Evolutionary conservation across 2,329 filamentous ascomycete species (phyloP).

Genomic region (Pseudogymnoascus sp.): DNA sequence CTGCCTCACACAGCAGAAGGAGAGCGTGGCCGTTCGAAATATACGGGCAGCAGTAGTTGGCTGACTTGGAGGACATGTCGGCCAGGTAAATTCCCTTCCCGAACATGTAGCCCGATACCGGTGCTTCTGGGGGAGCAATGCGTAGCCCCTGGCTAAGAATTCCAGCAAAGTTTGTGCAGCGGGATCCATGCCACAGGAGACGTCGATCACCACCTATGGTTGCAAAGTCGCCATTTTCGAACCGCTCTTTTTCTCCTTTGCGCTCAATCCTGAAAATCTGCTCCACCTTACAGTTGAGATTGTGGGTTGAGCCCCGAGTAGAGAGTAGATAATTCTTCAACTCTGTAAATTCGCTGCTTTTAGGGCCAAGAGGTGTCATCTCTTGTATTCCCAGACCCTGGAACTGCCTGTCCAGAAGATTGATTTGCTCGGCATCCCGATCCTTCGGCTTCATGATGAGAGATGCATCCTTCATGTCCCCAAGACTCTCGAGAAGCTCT

Average conservation of each 20-base stretch:
- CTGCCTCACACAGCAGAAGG: conserved; percentile 75
- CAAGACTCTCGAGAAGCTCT: conserved; percentile 70
- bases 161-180: conserved; percentile 75
- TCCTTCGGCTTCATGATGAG: conserved; percentile 64
- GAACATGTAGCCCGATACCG: conserved; percentile 77
- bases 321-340: conserved; percentile 59
- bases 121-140: conserved; percentile 82
- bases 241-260: conserved; percentile 55
- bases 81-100: conserved; percentile 85
- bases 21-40: conserved; percentile 63
- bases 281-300: conserved; percentile 50
- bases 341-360: conserved; percentile 51
- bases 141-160: conserved; percentile 81
- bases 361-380: conserved; percentile 48
- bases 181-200: conserved; percentile 81
- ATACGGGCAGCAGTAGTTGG: conserved; percentile 61
- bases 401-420: conserved; percentile 67
- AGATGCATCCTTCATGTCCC: conserved; percentile 76
- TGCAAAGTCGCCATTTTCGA: conserved; percentile 16
- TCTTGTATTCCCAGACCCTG: conserved; percentile 63
- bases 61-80: conserved; percentile 76
- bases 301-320: conserved; percentile 61
- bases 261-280: conserved; percentile 81
- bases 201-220: conserved; percentile 49
- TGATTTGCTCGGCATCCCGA: conserved; percentile 42